Evolutionary conservation across 257 asterid genomes (phyloP).

Genomic region (Coffea canephora): DNA sequence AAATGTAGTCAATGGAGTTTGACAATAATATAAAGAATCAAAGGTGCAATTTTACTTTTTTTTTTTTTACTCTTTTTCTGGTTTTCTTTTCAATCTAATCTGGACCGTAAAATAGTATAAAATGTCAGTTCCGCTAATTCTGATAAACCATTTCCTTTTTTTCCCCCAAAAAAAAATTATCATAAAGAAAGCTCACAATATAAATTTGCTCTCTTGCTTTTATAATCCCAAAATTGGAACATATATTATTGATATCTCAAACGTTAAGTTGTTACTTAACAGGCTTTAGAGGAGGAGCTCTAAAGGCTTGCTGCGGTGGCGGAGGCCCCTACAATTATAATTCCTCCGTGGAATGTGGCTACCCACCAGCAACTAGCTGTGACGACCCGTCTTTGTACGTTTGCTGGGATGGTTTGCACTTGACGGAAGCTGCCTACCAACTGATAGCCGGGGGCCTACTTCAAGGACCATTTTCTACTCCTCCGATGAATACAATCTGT

Average conservation of each 20-base stretch:
- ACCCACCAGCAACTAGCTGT: constrained; percentile 24
- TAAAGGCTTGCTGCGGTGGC: constrained; percentile 51
- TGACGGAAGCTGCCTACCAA: constrained; percentile 41
- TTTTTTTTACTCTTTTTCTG: no score
- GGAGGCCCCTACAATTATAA: constrained; percentile 46
- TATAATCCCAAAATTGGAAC: neutral
- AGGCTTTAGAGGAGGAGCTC: constrained; percentile 38
- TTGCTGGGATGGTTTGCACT: constrained; percentile 51
- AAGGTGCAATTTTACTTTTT: no score
- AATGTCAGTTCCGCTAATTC: no score
- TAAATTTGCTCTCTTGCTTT: neutral
- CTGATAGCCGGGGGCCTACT: constrained; percentile 33
- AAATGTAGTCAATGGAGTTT: no score
- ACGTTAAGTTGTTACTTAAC: neutral
- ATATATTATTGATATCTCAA: neutral
- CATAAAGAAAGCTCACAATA: neutral
- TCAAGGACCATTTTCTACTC: constrained; percentile 37
- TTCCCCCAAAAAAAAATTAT: no score
- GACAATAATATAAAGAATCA: no score
- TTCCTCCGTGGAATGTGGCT: constrained; percentile 21
- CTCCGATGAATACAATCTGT: constrained; percentile 22
- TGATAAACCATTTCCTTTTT: no score
- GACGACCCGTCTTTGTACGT: constrained; percentile 36
- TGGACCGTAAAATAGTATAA: no score
- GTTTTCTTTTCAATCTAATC: no score